phyloP scores from a whole-genome alignment of 208 protist genomes.

The Crithidia fasciculata region DNA sequence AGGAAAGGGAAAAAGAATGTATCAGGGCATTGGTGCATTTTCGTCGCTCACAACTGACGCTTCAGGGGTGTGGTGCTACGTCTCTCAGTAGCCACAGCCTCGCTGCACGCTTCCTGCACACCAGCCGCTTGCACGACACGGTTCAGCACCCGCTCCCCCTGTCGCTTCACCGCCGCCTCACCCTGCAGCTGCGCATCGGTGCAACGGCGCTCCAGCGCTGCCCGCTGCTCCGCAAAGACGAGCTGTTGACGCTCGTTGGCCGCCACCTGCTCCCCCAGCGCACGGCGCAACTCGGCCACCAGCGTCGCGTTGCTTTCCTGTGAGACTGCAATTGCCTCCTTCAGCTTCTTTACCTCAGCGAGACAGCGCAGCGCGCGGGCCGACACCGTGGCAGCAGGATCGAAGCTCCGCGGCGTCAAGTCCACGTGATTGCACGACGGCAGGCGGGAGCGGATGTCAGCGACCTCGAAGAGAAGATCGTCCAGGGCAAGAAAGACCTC shows the following conservation, averaged over 20 bases:
- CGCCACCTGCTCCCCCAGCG: constrained; percentile 23
- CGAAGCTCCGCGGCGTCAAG: constrained; percentile 20
- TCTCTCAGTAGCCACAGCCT: too few relatives aligned
- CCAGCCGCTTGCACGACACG: constrained; percentile 20
- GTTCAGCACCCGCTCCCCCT: constrained; percentile 16
- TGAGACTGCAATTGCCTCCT: constrained; percentile 20
- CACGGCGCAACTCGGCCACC: constrained; percentile 26
- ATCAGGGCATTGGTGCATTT: too few relatives aligned
- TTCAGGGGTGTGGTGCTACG: background rate
- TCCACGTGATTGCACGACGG: constrained; percentile 8
- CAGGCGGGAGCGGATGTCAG: constrained; percentile 31
- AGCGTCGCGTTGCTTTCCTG: constrained; percentile 20
- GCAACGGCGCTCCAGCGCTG: constrained; percentile 15
- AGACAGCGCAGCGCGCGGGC: constrained; percentile 26
- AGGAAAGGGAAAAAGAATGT: background rate
- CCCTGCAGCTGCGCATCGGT: constrained; percentile 8
- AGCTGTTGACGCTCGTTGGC: constrained; percentile 2
- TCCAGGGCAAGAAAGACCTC: constrained; percentile 31
- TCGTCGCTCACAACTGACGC: too few relatives aligned
- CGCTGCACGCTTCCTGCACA: background rate
- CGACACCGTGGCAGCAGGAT: constrained; percentile 11
- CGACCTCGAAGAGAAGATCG: constrained; percentile 35
- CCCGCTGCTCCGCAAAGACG: constrained; percentile 1
- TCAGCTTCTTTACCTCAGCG: constrained; percentile 23
- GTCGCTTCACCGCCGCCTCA: background rate